Evolutionary conservation across 495 filamentous ascomycete species (phyloP), one percentile per base, ranked within the genome.

Genomic region (Viridothelium virens): DNA sequence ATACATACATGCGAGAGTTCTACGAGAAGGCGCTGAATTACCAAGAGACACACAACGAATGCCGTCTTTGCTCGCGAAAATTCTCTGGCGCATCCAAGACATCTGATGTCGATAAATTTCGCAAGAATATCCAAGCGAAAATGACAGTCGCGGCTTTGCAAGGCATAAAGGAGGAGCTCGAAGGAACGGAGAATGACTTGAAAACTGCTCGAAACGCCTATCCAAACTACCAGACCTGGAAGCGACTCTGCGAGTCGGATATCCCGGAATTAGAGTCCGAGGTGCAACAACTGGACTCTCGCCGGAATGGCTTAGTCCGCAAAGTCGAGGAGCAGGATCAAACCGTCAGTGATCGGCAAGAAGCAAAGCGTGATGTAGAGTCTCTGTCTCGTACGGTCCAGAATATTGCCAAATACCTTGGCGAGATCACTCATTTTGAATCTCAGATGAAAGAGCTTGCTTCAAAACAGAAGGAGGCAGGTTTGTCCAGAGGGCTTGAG

Each of bases 271-370:
- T 92, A 3, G 79, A 84, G 65, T 80, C 83, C 37, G 88, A 93
- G 61, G 79, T 89, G 25, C 75, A 79, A 41, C 74, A 80, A 10
- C 74, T 81, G 61, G 79, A 83, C 70, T 71, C 71, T 10, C 81
- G 87, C 70, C 85, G 84, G 50, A 84, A 83, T 47, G 73, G 75
- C 44, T 78, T 93, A 56, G 76, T 92, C 62, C 80, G 79, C 38
- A 80, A 85, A 56, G 77, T 94, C 7, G 91, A 97, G 70, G 79
- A 85, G 33, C 84, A 91, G 68, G 93, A 96, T 70, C 82, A 79
- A 11, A 73, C 79, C 44, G 87, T 96, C 69, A 81, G 80, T 61
- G 82, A 89, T 62, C 84, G 79, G 34, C 79, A 83, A 56, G 83
- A 88, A 36, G 84, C 81, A 53, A 90, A 85, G 73, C 82, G 84